Evolutionary conservation across 495 filamentous ascomycete genomes (phyloP).

Genomic region (Aspergillus egyptiacus): DNA sequence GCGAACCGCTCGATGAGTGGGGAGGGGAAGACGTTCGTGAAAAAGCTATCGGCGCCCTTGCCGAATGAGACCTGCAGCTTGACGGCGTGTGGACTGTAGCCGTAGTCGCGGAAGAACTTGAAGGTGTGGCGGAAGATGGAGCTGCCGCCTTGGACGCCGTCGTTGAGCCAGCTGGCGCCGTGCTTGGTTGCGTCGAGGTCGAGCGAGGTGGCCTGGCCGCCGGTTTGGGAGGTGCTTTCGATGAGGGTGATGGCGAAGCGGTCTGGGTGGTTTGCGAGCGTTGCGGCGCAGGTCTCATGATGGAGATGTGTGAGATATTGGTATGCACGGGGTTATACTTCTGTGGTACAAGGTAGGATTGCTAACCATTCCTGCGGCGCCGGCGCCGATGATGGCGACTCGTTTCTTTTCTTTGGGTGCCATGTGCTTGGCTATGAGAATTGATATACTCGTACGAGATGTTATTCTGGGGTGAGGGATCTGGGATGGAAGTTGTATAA

Average conservation of each 20-base stretch:
- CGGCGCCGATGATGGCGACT: slow-evolving; percentile 57
- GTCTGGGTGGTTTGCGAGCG: slow-evolving; percentile 66
- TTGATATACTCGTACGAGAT: neutral
- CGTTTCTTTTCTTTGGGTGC: slow-evolving; percentile 37
- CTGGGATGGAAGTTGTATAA: too few relatives aligned
- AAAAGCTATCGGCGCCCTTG: slow-evolving; percentile 65
- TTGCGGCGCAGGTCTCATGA: slow-evolving; percentile 52
- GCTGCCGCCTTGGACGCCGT: slow-evolving; percentile 80
- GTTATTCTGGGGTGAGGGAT: too few relatives aligned
- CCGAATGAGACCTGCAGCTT: slow-evolving; percentile 77
- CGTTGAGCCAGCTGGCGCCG: slow-evolving; percentile 72
- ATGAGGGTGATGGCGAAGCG: slow-evolving; percentile 71
- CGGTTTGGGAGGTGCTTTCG: slow-evolving; percentile 59
- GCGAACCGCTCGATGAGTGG: slow-evolving; percentile 56
- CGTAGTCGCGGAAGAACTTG: slow-evolving; percentile 67
- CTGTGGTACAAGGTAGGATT: too few relatives aligned
- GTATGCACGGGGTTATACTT: too few relatives aligned
- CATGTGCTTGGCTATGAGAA: neutral
- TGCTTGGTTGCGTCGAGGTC: slow-evolving; percentile 59
- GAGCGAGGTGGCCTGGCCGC: slow-evolving; percentile 80
- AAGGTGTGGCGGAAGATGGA: slow-evolving; percentile 76
- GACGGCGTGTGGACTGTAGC: slow-evolving; percentile 61
- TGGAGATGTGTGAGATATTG: too few relatives aligned
- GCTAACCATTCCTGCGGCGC: slow-evolving; percentile 57
- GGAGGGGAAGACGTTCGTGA: slow-evolving; percentile 76